Evolutionary conservation across 805 yeast genomes (phyloP), one percentile per base, ranked within the genome.

Genomic region (Lipomyces kockii): DNA sequence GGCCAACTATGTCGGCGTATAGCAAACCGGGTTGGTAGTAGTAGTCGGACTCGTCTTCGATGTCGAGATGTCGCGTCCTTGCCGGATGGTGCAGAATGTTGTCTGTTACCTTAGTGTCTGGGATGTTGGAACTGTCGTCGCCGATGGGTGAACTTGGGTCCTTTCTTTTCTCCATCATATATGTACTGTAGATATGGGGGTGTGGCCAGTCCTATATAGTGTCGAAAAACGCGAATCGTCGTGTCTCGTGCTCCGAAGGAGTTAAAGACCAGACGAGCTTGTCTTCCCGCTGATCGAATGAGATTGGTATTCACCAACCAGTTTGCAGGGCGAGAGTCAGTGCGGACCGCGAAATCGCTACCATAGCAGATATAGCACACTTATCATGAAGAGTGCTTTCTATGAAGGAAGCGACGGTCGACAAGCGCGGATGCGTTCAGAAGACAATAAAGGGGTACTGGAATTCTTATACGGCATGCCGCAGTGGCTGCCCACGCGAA

Each of bases 1-100:
- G 52, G 39, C n/a, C 25, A 17, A 58, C 58, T 35, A 58, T 58
- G 52, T 53, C 63, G 53, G 43, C 43, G 27, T 61, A 58, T 17
- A 52, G 54, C 59, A 53, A 20, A 11, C 43, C 43, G 43, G 43
- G 17, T 12, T 12, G 43, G 43, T 37, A 37, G 43, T 37, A 37
- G 17, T 37, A 37, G 43, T 37, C 17, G 43, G 43, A 37, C 17
- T 37, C 7, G 17, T 37, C 43, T 5, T 37, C 17, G 43, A 37
- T 9, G 43, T 11, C 4, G 17, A 12, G 17, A 9, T 37, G 43
- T 14, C 17, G 43, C 5, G 43, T 12, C 4, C 17, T 12, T 37
- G 17, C 43, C 43, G 1, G 43, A 37, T 3, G 43, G 6, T 37
- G 43, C 17, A 11, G 39, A 17, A 11, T 14, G 43, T 37, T 37